phyloP scores from a whole-genome alignment of 352 stramenopile species.

The Bremia lactucae region DNA sequence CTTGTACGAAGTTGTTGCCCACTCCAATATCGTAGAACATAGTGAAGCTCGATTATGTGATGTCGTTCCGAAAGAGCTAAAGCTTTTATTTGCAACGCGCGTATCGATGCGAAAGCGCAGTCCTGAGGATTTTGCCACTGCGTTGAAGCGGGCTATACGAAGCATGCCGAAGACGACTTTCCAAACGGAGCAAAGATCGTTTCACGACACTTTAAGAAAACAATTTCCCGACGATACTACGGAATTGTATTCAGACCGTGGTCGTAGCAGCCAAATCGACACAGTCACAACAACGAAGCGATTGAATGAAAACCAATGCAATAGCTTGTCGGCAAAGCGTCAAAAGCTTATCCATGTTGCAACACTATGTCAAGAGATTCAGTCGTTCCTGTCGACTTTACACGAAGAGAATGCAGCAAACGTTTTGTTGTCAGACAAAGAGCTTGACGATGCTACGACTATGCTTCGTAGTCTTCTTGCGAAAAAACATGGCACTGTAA shows the following conservation, averaged over 20 bases:
- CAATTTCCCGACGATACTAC: slow-evolving; percentile 20
- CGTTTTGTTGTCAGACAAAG: slow-evolving; percentile 28
- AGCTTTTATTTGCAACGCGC: slow-evolving; percentile 12
- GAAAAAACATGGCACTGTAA: too few relatives aligned
- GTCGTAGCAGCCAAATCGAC: background rate
- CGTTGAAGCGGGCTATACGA: slow-evolving; percentile 6
- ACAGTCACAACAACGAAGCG: slow-evolving; percentile 7
- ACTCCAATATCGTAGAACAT: slow-evolving; percentile 32
- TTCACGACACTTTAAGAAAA: slow-evolving; percentile 7
- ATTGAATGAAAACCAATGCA: slow-evolving; percentile 1
- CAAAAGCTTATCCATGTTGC: slow-evolving; percentile 22
- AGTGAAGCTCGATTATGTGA: background rate
- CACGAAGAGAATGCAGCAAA: slow-evolving; percentile 16
- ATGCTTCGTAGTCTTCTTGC: slow-evolving; percentile 36
- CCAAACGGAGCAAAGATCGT: background rate
- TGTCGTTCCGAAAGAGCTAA: slow-evolving; percentile 15
- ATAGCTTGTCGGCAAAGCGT: slow-evolving; percentile 9
- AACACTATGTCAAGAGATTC: slow-evolving; percentile 32
- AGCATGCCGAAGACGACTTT: slow-evolving; percentile 7
- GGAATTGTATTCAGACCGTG: slow-evolving; percentile 6
- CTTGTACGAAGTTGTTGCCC: slow-evolving; percentile 32
- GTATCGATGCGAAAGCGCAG: slow-evolving; percentile 12
- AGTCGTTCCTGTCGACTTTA: slow-evolving; percentile 28
- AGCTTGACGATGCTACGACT: slow-evolving; percentile 37
- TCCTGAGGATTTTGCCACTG: slow-evolving; percentile 6